phyloP scores from a whole-genome alignment of 2,329 filamentous ascomycete genomes.

The Magnaporthiopsis rhizophila region DNA sequence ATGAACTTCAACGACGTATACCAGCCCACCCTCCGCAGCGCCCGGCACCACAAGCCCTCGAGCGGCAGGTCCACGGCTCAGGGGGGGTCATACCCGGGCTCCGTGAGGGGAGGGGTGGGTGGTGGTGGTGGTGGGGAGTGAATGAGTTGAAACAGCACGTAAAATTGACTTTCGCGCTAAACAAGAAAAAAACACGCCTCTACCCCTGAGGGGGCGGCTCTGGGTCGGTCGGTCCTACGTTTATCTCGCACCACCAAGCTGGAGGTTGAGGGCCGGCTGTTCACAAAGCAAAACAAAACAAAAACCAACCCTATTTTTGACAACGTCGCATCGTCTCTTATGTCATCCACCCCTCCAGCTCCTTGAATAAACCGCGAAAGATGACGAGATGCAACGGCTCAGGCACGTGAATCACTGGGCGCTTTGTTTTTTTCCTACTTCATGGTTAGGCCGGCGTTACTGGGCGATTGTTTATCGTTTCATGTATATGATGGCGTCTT shows the following conservation, averaged over 20 bases:
- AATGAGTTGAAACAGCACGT: not conserved
- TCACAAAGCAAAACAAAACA: not conserved
- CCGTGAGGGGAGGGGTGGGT: constrained; percentile 1
- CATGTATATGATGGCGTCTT: not conserved
- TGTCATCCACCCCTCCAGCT: not conserved
- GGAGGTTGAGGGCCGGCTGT: not conserved
- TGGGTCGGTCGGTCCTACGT: no score
- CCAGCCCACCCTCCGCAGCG: constrained; percentile 43
- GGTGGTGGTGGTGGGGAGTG: not conserved
- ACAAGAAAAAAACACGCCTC: not conserved
- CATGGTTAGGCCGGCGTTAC: no score
- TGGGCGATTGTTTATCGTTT: not conserved
- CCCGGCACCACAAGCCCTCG: constrained; percentile 2
- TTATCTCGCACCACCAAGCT: no score
- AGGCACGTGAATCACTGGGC: no score
- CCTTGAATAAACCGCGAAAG: not conserved
- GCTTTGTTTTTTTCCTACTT: not conserved
- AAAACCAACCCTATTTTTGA: not conserved
- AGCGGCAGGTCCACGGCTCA: constrained; percentile 6
- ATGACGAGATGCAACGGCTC: not conserved
- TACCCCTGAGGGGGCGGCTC: no score
- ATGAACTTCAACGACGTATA: constrained; percentile 99
- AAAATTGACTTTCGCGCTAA: not conserved
- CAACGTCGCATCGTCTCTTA: not conserved
- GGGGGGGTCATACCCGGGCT: not conserved